These are phyloP conservation scores for Punica granatum DNA, from an alignment of 345 rosid genomes.

Conservation along the genomic window DNA sequence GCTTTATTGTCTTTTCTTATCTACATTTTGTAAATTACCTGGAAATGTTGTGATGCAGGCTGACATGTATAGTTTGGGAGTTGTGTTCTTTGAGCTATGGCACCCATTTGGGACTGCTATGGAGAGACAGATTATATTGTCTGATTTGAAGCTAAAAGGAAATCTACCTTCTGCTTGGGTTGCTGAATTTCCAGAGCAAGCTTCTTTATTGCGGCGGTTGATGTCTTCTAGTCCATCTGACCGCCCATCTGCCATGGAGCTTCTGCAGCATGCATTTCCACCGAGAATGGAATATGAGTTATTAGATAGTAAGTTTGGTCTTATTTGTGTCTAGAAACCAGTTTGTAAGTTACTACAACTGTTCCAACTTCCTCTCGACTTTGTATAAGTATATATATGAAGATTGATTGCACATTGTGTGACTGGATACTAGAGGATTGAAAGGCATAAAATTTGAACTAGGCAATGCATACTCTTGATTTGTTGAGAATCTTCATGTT, in stretches of 20 bases:
- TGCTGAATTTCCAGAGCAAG: slow-evolving; percentile 82
- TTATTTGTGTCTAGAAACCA: neutral
- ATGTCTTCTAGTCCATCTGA: slow-evolving; percentile 96
- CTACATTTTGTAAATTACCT: slow-evolving; percentile 8
- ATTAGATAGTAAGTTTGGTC: slow-evolving; percentile 61
- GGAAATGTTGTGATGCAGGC: slow-evolving; percentile 39
- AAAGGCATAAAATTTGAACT: neutral
- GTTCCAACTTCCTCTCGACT: neutral
- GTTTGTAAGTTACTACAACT: neutral
- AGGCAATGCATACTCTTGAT: neutral
- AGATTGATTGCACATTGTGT: neutral
- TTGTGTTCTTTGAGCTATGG: slow-evolving; percentile 94
- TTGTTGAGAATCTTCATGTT: neutral
- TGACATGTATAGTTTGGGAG: slow-evolving; percentile 96
- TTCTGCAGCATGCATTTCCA: slow-evolving; percentile 74
- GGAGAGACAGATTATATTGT: slow-evolving; percentile 73
- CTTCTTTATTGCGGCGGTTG: slow-evolving; percentile 56
- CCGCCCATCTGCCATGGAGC: slow-evolving; percentile 92
- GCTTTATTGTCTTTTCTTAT: neutral
- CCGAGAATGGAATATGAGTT: slow-evolving; percentile 87
- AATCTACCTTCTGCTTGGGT: slow-evolving; percentile 77
- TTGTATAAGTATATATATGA: neutral
- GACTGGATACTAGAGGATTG: neutral
- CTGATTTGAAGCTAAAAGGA: slow-evolving; percentile 79
- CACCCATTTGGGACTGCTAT: slow-evolving; percentile 91